phyloP scores from a whole-genome alignment of 495 filamentous ascomycete species.

The Penicillium bialowiezense region DNA sequence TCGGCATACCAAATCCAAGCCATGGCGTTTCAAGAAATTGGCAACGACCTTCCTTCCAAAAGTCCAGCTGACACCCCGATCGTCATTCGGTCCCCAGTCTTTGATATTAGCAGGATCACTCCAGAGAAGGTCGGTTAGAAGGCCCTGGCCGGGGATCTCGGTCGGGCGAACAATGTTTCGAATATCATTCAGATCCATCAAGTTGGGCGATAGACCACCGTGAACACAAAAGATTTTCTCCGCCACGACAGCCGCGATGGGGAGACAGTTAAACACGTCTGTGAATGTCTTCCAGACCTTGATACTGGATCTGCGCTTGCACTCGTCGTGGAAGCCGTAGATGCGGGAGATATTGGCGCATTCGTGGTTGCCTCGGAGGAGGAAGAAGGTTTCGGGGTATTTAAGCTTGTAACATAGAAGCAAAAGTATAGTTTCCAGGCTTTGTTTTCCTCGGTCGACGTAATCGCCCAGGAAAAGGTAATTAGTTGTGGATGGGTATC shows the following conservation, averaged over 20 bases:
- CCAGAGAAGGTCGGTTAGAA: constrained; percentile 98
- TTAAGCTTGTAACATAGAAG: constrained; percentile 98
- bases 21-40: constrained; percentile 89
- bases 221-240: constrained; percentile 99
- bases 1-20: constrained; percentile 95
- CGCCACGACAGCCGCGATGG: constrained; percentile 93
- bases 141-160: constrained; percentile 94
- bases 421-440: constrained; percentile 92
- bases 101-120: constrained; percentile 98
- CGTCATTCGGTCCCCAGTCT: constrained; percentile 92
- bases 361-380: constrained; percentile 95
- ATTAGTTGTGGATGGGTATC: constrained; percentile 90
- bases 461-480: constrained; percentile 97
- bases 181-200: constrained; percentile 98
- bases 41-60: constrained; percentile 98
- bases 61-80: constrained; percentile 95
- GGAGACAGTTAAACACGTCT: constrained; percentile 97
- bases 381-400: constrained; percentile 98
- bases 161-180: constrained; percentile 92
- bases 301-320: constrained; percentile 94
- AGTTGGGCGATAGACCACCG: constrained; percentile 86
- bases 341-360: constrained; percentile 98
- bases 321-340: constrained; percentile 99
- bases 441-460: constrained; percentile 96
- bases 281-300: constrained; percentile 99